Evolutionary conservation across 1,284 basidiomycete genomes (phyloP).

Genomic region (Ustanciosporium gigantosporum): DNA sequence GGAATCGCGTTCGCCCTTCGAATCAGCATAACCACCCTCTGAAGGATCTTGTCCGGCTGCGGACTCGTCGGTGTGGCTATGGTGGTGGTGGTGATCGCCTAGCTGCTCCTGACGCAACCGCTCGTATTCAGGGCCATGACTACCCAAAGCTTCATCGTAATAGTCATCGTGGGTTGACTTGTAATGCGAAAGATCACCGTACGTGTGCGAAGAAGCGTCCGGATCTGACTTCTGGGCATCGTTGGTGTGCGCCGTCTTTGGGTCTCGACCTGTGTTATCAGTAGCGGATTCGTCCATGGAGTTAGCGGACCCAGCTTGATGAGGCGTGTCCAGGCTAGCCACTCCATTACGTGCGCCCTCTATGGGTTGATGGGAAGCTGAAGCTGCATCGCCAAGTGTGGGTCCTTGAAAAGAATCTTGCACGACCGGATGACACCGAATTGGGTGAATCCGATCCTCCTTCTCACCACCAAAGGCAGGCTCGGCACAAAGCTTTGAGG

Average conservation of each 20-base stretch:
- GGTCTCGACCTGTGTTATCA: background rate
- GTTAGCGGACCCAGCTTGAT: background rate
- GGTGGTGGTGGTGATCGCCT: slow-evolving; percentile 1
- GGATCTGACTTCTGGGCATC: background rate
- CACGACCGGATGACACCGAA: slow-evolving; percentile 33
- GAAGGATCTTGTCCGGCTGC: no score
- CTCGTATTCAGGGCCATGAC: slow-evolving; percentile 12
- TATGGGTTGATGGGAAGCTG: background rate
- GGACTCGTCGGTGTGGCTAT: slow-evolving; percentile 1
- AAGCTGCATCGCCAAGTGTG: slow-evolving; percentile 12
- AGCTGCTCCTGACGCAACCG: slow-evolving; percentile 2
- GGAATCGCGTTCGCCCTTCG: background rate
- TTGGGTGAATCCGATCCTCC: slow-evolving; percentile 19
- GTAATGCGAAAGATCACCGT: slow-evolving; percentile 30
- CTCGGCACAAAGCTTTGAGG: slow-evolving; percentile 30
- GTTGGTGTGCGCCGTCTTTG: background rate
- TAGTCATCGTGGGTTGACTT: slow-evolving; percentile 35
- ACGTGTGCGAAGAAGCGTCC: slow-evolving; percentile 16
- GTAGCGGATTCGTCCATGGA: background rate
- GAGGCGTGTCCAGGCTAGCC: background rate
- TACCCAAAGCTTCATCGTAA: slow-evolving; percentile 33
- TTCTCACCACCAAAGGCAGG: slow-evolving; percentile 33
- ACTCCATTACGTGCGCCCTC: no score
- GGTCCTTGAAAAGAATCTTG: slow-evolving; percentile 14
- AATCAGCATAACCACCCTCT: background rate